Percentiles rank a stretch among this genome's conserved stretches.
phyloP scores from a whole-genome alignment of 2,329 filamentous ascomycete genomes.

The Phialophora chinensis region DNA sequence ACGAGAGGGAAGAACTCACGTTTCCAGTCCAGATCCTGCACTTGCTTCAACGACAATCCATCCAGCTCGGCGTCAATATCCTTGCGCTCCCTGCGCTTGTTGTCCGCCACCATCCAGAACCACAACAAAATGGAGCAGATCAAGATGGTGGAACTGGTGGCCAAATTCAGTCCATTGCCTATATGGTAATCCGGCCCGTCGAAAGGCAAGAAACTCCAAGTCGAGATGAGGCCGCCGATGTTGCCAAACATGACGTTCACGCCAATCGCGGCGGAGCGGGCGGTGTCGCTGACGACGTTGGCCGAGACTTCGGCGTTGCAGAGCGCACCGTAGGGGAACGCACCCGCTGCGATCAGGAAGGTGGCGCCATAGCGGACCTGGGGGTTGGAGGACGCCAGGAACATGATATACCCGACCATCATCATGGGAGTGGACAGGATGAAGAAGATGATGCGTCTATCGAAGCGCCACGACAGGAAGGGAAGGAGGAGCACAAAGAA shows the following conservation, averaged over 20 bases:
- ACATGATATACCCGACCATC: constrained; percentile 74
- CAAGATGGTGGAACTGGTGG: constrained; percentile 63
- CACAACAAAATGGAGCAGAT: constrained; percentile 58
- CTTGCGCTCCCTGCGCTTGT: constrained; percentile 61
- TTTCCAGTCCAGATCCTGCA: constrained; percentile 69
- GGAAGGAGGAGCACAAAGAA: constrained; percentile 70
- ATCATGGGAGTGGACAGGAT: constrained; percentile 65
- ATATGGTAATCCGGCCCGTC: constrained; percentile 72
- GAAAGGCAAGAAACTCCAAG: constrained; percentile 68
- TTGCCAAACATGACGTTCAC: constrained; percentile 75
- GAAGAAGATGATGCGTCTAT: constrained; percentile 66
- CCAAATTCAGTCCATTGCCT: constrained; percentile 73
- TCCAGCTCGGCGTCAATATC: constrained; percentile 63
- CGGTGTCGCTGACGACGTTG: constrained; percentile 74
- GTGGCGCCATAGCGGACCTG: constrained; percentile 71
- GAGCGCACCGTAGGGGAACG: constrained; percentile 68
- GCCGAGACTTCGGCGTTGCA: constrained; percentile 71
- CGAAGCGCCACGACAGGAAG: constrained; percentile 65
- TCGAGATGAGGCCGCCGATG: constrained; percentile 70
- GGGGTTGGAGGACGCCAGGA: constrained; percentile 61
- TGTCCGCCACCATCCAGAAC: constrained; percentile 68
- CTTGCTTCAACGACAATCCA: constrained; percentile 59
- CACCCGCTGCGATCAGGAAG: constrained; percentile 70
- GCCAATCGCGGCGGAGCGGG: constrained; percentile 69
- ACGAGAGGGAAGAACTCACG: constrained; percentile 68